Evolutionary conservation across 2,329 filamentous ascomycete species (phyloP), one percentile per base, ranked within the genome.

Genomic region (Eurotiales sp.): DNA sequence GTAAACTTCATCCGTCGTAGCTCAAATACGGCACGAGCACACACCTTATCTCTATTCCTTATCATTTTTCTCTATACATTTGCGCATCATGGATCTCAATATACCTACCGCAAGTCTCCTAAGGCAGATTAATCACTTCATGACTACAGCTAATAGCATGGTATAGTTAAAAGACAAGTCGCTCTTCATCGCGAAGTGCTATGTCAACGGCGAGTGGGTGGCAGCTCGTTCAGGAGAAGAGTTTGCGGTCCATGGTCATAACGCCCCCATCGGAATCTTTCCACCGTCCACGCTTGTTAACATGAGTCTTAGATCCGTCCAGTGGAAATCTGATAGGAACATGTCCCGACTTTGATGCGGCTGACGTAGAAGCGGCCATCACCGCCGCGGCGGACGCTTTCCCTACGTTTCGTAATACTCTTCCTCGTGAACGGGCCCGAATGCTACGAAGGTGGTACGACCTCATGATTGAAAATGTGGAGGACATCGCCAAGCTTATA

Each of bases 151-250:
- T n/a, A n/a, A n/a, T n/a, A n/a, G n/a, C n/a, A n/a, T n/a, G n/a
- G 25, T 43, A 5, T 46, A 90, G 85, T 82, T 92, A 63, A 88
- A 84, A 64, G 88, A 92, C 61, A 81, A 82, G 30, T 88, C 86
- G 21, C 81, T 99, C 54, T 82, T 97, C 63, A 96, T 95, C 76
- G 83, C 86, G 60, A 82, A 91, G 66, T 74, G 84, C 63, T 96
- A 92, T 66, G 85, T 97, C 64, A 92, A 99, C 68, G 93, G 93
- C 64, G 81, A 95, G 80, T 99, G 91, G 88, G 82, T 95, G 56
- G 79, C 81, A 61, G 88, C 92, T 60, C 82, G 84, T 64, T 95
- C 90, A 1, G 89, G 90, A 65, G 85, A 95, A 80, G 96, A 90
- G 41, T 99, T 97, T 70, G 85, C 93, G 67, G 88, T 96, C 54